Evolutionary conservation across 2,329 filamentous ascomycete genomes (phyloP).

Genomic region (Colletotrichum spinosum): DNA sequence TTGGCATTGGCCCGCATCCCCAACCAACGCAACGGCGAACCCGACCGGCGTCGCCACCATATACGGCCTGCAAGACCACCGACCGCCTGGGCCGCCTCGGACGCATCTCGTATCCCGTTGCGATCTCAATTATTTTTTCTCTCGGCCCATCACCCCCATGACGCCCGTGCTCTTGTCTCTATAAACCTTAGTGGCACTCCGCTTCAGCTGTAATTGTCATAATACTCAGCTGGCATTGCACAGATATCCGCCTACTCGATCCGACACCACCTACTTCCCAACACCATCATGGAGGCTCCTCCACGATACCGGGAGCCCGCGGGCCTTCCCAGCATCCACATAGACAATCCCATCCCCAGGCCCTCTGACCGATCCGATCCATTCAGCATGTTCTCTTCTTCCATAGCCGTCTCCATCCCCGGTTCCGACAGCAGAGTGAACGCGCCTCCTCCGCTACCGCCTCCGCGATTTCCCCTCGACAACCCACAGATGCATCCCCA

Average conservation of each 20-base stretch:
- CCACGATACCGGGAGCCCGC: conserved; percentile 49
- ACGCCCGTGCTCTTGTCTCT: conserved; percentile 32
- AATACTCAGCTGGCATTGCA: conserved; percentile 27
- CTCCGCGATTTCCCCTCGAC: conserved; percentile 52
- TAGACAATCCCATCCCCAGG: conserved; percentile 45
- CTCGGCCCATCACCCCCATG: conserved; percentile 30
- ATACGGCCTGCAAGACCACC: conserved; percentile 18
- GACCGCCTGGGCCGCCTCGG: conserved; percentile 29
- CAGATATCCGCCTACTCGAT: conserved; percentile 17
- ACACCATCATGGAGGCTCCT: conserved; percentile 49
- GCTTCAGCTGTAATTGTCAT: conserved; percentile 29
- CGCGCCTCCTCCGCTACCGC: conserved; percentile 59
- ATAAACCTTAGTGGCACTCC: conserved; percentile 34
- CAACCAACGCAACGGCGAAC: conserved; percentile 35
- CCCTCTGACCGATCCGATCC: conserved; percentile 45
- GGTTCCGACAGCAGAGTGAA: conserved; percentile 47
- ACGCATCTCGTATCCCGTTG: conserved; percentile 27
- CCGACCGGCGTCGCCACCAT: conserved; percentile 28
- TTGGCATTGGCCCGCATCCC: conserved; percentile 12
- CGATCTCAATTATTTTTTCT: conserved; percentile 7
- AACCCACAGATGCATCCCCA: conserved; percentile 36
- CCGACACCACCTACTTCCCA: too few species aligned
- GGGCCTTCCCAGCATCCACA: conserved; percentile 49
- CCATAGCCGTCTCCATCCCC: conserved; percentile 56
- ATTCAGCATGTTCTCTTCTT: conserved; percentile 46